A percentile compares a stretch with the other conserved stretches of the same genome.
Evolutionary conservation across 2,329 filamentous ascomycete genomes (phyloP).

Genomic region (Periglandula ipomoeae): DNA sequence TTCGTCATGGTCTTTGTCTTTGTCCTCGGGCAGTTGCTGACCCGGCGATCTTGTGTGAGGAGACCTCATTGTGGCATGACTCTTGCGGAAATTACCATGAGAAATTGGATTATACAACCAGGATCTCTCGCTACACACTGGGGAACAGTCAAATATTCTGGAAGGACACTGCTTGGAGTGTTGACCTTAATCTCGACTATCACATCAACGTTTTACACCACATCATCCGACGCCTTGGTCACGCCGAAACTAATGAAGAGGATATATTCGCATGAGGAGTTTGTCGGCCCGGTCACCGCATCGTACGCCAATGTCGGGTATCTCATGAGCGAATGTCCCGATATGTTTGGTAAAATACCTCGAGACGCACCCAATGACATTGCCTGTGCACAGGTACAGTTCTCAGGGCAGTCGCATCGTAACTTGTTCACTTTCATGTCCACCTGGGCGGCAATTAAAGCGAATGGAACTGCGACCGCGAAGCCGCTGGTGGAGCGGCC

Average conservation of each 20-base stretch:
- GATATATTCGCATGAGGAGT: constrained; percentile 32
- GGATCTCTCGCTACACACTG: constrained; percentile 64
- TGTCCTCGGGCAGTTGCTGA: constrained; percentile 66
- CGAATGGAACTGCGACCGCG: constrained; percentile 31
- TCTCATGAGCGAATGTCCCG: constrained; percentile 47
- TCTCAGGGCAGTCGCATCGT: constrained; percentile 61
- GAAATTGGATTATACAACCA: constrained; percentile 64
- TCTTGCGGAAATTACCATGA: constrained; percentile 69
- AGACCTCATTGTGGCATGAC: constrained; percentile 59
- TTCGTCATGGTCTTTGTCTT: constrained; percentile 72
- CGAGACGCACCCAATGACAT: constrained; percentile 22
- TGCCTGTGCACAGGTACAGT: constrained; percentile 60
- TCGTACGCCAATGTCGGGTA: constrained; percentile 56
- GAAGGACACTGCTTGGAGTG: constrained; percentile 51
- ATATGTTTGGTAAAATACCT: constrained; percentile 45
- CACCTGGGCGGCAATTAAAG: constrained; percentile 42
- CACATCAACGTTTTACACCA: constrained; percentile 63
- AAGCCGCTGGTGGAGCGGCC: constrained; percentile 41
- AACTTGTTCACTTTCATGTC: constrained; percentile 56
- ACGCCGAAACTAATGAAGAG: constrained; percentile 60
- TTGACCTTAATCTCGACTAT: constrained; percentile 56
- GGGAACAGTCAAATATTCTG: constrained; percentile 55
- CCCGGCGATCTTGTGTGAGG: constrained; percentile 54
- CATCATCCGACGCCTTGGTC: constrained; percentile 66
- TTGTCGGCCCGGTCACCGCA: constrained; percentile 49